Evolutionary conservation across 2,329 filamentous ascomycete species (phyloP).

Genomic region (Volutella citrinella): DNA sequence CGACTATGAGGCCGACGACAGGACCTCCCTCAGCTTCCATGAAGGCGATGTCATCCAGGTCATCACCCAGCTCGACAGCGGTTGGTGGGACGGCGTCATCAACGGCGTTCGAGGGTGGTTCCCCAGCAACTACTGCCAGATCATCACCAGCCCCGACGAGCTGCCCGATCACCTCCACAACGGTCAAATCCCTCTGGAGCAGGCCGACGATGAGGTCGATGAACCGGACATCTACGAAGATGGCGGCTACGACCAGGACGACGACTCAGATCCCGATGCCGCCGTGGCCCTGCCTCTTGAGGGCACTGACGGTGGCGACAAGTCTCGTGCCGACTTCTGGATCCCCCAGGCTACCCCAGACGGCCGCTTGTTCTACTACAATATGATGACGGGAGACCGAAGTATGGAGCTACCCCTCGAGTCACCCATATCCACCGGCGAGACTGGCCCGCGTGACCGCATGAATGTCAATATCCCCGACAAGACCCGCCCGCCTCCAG

Average conservation of each 20-base stretch:
- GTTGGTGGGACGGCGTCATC: slow-evolving; percentile 99
- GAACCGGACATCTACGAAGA: slow-evolving; percentile 66
- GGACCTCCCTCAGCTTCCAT: slow-evolving; percentile 93
- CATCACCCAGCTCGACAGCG: slow-evolving; percentile 95
- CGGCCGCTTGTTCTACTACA: slow-evolving; percentile 94
- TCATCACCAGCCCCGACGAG: slow-evolving; percentile 75
- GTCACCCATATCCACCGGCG: slow-evolving; percentile 74
- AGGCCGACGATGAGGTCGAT: slow-evolving; percentile 60
- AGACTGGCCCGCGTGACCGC: slow-evolving; percentile 83
- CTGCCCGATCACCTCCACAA: slow-evolving; percentile 60
- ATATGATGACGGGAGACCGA: slow-evolving; percentile 92
- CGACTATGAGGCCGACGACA: slow-evolving; percentile 96
- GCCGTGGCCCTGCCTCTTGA: slow-evolving; percentile 65
- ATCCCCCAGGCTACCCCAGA: slow-evolving; percentile 95
- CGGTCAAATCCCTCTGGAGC: slow-evolving; percentile 44
- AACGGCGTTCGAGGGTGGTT: slow-evolving; percentile 98
- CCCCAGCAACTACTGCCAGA: slow-evolving; percentile 95
- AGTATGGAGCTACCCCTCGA: slow-evolving; percentile 94
- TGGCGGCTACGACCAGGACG: slow-evolving; percentile 64
- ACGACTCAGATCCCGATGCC: slow-evolving; percentile 61
- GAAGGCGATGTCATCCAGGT: slow-evolving; percentile 98
- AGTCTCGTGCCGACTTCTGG: slow-evolving; percentile 94
- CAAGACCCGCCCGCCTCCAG: slow-evolving; percentile 82
- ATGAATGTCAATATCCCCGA: slow-evolving; percentile 87
- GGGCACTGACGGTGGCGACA: slow-evolving; percentile 57